Base-by-base conservation (phyloP, 257 asterid species). In the Thymus quinquecostatus region DNA sequence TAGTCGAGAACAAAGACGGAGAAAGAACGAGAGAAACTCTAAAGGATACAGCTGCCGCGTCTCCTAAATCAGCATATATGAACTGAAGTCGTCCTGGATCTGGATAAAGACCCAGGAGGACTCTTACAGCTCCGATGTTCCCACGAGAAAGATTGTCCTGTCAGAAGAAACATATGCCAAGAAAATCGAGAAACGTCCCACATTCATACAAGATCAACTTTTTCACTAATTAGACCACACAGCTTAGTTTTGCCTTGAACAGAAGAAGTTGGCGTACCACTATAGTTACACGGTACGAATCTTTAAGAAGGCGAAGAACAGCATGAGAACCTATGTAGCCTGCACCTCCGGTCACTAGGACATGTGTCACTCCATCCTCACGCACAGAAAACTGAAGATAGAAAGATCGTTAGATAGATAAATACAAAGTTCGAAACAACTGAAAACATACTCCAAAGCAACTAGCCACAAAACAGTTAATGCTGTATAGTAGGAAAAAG, bases 281-380 rank as follows among this genome's bases (percentile, higher is more conserved):
- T 28, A 92, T 85, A 28, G 98, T 92, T 27, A 92, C 96, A n/a
- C 97, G 97, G 66, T 87, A 87, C 4, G 97, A 87, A 71, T 88
- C 97, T 70, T 79, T 84, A 5, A 90, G 79, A 70, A 90, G 95
- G 38, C 95, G 89, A 66, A 92, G 97, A 59, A 85, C 85, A 50
- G 98, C 97, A 78, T 92, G 98, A 58, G 98, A 90, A 36, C 98
- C 98, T 30, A 92, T 92, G 60, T 77, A 92, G 66, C 98, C 98
- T 44, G 98, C 98, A 33, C 98, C 98, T 68, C 97, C 98, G 1
- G 96, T 90, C 44, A 92, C 98, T 64, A 92, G 79, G 28, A 92
- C 97, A 54, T 92, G 97, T n/a, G 89, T 86, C 40, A 87, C 89
- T 1, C 98, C 96, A 10, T 77, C 50, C 75, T 87, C 96, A 13